phyloP scores from a whole-genome alignment of 306 rosid species.

The Trifolium fragiferum region DNA sequence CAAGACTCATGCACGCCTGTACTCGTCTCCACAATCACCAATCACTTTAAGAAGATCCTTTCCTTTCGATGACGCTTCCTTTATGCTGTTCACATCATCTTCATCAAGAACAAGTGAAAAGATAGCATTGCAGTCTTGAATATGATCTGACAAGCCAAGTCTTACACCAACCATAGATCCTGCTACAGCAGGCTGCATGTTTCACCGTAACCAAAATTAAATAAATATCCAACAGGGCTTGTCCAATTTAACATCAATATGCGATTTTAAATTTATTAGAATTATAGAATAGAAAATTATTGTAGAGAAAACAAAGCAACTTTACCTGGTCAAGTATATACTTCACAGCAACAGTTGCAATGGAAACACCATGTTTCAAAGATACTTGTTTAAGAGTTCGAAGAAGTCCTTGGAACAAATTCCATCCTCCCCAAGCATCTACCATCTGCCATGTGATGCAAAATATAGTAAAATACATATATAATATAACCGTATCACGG shows the following conservation, averaged over 20 bases:
- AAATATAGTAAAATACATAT: conserved; percentile 23
- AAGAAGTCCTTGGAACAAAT: conserved; percentile 80
- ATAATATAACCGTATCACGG: conserved; percentile 12
- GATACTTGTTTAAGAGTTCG: conserved; percentile 81
- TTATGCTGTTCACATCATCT: conserved; percentile 75
- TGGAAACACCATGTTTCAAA: conserved; percentile 79
- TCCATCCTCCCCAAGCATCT: conserved; percentile 99
- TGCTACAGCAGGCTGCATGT: conserved; percentile 85
- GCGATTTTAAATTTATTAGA: not conserved
- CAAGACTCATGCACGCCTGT: conserved; percentile 69
- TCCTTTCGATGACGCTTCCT: conserved; percentile 73
- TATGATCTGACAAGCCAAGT: conserved; percentile 93
- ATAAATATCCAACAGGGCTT: not conserved
- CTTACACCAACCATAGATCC: conserved; percentile 98
- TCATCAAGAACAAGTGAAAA: conserved; percentile 89
- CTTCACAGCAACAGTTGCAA: conserved; percentile 82
- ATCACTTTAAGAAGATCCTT: conserved; percentile 83
- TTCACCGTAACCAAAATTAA: conserved; percentile 33
- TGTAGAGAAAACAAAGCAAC: conserved; percentile 19
- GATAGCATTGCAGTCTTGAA: conserved; percentile 68
- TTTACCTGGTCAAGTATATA: conserved; percentile 83
- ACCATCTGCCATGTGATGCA: conserved; percentile 68
- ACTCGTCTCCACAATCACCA: conserved; percentile 98
- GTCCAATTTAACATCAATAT: conserved; percentile 8
- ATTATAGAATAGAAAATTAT: not conserved